Evolutionary conservation across 768 basidiomycete genomes (phyloP).

Genomic region (Auricularia heimuer): DNA sequence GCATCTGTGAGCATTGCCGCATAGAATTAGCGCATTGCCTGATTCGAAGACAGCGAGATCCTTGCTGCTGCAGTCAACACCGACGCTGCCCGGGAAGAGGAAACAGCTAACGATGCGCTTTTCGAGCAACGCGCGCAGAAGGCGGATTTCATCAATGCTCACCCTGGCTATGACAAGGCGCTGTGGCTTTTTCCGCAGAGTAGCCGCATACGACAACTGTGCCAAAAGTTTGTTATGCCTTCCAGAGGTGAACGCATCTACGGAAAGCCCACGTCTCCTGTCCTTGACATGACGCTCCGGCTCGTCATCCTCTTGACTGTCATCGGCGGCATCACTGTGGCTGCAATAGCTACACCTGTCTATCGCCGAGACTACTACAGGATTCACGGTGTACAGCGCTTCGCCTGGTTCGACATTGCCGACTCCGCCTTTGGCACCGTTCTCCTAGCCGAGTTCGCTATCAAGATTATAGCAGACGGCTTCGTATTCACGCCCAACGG

Average conservation of each 20-base stretch:
- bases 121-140: conserved; percentile 67
- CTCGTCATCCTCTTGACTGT: conserved; percentile 64
- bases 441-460: conserved; percentile 70
- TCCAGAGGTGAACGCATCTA: conserved; percentile 80
- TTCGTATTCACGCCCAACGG: conserved; percentile 86
- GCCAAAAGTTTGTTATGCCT: conserved; percentile 77
- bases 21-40: not conserved
- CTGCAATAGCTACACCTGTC: conserved; percentile 71
- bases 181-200: conserved; percentile 85
- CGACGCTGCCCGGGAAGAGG: conserved; percentile 31
- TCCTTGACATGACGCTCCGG: conserved; percentile 65
- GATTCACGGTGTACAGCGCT: conserved; percentile 46
- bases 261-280: conserved; percentile 57
- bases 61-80: conserved; percentile 48
- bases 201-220: conserved; percentile 58
- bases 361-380: conserved; percentile 69
- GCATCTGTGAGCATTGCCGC: conserved; percentile 46
- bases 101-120: conserved; percentile 50
- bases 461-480: conserved; percentile 91
- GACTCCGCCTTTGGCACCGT: conserved; percentile 62
- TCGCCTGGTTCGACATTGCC: conserved; percentile 80
- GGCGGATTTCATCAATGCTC: conserved; percentile 78
- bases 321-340: conserved; percentile 71
- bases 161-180: conserved; percentile 83
- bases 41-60: conserved; percentile 41